Percentiles rank a stretch among this genome's conserved stretches.
Evolutionary conservation across 2,329 filamentous ascomycete genomes (phyloP).

Genomic region (Phyllosticta ampelicida): DNA sequence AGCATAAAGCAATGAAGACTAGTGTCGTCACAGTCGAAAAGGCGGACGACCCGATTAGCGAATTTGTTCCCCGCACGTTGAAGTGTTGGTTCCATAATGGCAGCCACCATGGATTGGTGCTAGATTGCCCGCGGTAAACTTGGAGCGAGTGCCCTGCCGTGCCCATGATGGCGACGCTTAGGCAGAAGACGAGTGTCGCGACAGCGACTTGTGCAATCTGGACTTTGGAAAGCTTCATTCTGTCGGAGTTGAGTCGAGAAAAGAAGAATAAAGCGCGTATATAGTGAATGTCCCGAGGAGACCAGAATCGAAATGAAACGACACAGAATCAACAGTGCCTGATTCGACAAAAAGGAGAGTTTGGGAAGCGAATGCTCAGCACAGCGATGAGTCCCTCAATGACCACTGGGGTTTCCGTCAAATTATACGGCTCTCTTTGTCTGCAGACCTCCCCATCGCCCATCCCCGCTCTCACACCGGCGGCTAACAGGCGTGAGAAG

Average conservation of each 20-base stretch:
- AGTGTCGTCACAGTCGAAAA: constrained; percentile 30
- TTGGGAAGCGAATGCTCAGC: background rate
- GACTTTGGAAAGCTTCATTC: constrained; percentile 28
- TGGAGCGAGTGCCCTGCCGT: constrained; percentile 33
- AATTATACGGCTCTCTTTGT: background rate
- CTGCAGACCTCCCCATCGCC: background rate
- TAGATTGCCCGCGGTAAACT: constrained; percentile 33
- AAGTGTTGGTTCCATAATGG: constrained; percentile 40
- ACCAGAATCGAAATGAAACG: background rate
- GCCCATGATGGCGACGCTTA: constrained; percentile 29
- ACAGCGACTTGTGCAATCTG: constrained; percentile 25
- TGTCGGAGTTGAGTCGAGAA: constrained; percentile 10
- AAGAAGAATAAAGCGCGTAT: background rate
- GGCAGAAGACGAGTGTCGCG: constrained; percentile 27
- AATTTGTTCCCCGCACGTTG: constrained; percentile 33
- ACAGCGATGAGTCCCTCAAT: background rate
- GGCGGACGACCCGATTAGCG: constrained; percentile 29
- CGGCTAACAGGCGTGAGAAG: background rate
- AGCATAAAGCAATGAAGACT: constrained; percentile 22
- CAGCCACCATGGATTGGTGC: constrained; percentile 37
- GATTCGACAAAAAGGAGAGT: background rate
- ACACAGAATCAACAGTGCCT: background rate
- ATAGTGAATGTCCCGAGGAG: background rate
- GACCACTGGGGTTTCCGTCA: background rate
- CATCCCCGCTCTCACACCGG: background rate